Percentiles rank a stretch among this genome's conserved stretches.
phyloP scores from a whole-genome alignment of 805 yeast species.

The Ogataea minuta region DNA sequence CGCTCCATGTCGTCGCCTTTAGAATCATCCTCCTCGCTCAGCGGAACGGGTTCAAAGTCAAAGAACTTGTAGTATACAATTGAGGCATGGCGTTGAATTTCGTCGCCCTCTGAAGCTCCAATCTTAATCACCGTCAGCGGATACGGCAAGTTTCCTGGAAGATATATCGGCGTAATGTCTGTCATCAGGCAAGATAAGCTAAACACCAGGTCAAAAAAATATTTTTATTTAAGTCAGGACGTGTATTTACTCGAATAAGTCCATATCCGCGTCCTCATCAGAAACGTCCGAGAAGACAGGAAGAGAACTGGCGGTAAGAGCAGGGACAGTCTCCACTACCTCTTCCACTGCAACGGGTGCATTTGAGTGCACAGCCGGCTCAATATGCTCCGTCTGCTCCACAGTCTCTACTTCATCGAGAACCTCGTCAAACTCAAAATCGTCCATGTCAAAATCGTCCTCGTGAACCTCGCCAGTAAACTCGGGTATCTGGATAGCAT shows the following conservation, averaged over 20 bases:
- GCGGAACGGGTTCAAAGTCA: conserved; percentile 59
- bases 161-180: conserved; percentile 44
- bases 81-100: conserved; percentile 50
- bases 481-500: conserved; percentile 18
- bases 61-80: conserved; percentile 63
- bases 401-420: conserved; percentile 14
- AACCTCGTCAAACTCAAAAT: conserved; percentile 31
- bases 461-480: conserved; percentile 21
- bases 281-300: neutral
- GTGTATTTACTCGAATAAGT: conserved; percentile 7
- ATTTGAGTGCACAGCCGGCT: no score
- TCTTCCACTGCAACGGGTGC: no score
- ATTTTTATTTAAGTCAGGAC: conserved; percentile 4
- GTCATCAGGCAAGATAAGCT: conserved; percentile 18
- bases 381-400: neutral
- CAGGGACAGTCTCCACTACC: no score
- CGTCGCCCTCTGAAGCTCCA: conserved; percentile 42
- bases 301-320: no score
- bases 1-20: conserved; percentile 39
- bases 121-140: conserved; percentile 64
- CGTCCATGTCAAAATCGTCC: conserved; percentile 28
- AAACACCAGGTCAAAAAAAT: conserved; percentile 5
- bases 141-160: conserved; percentile 64
- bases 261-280: conserved; percentile 10
- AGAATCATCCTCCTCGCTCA: conserved; percentile 39